Evolutionary conservation across 768 basidiomycete genomes (phyloP), one percentile per base, ranked within the genome.

Genomic region (Xerocomus spinulosus): DNA sequence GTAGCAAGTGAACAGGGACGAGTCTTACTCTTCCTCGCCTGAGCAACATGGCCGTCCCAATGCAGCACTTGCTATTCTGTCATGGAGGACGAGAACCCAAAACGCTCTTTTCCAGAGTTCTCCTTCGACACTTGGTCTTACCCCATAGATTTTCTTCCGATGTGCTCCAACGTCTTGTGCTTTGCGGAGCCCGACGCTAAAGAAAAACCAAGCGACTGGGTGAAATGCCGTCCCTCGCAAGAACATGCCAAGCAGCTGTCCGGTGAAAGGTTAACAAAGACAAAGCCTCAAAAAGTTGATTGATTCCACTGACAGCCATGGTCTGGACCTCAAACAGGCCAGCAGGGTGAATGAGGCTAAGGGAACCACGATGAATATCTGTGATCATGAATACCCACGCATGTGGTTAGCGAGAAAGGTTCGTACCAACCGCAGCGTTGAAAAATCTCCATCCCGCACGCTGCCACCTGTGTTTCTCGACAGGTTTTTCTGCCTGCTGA

Each of bases 101-200:
- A 90, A 88, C 0, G 81, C 82, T 23, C 90, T 79, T 61, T 86
- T 89, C 79, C 84, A 88, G 14, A 86, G 70, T 53, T 91, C 87
- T 30, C 80, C 77, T 35, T 86, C 81, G 44, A 75, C 53, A 56
- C 68, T 74, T 7, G 76, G 70, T 51, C 64, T 66, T 6, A 60
- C 56, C 3, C 69, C 68, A 48, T 86, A 85, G 1, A 76, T 72
- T 54, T 74, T 80, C 59, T 73, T 81, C 40, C 82, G 74, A 57
- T 92, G 90, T 6, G 82, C 83, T 21, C 90, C 90, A 4, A 87
- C 73, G 54, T 92, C 89, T 63, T 85, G 78, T 23, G 79, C 79
- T 60, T 85, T 87, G 39, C 74, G 80, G 38, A 75, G 67, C 20
- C 71, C 89, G 46, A 71, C 71, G 50, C 72, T 80, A 48, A 74